Conservation (phyloP, 2,329 filamentous ascomycete genomes). For the Exophiala sp. region DNA sequence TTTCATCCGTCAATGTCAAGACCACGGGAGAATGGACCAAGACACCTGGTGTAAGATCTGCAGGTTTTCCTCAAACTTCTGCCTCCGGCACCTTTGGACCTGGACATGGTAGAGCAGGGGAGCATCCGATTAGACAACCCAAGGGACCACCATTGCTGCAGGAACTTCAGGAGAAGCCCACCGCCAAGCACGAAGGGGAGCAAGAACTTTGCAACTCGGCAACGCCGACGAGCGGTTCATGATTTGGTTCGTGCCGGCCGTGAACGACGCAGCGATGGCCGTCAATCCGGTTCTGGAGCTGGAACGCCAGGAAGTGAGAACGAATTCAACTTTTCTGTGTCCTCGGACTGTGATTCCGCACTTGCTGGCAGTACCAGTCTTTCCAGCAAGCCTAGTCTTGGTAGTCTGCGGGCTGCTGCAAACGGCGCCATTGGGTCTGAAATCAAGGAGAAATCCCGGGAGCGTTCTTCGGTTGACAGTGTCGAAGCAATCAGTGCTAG, state of each 20-base stretch:
- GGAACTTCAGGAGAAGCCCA: conserved; percentile 83
- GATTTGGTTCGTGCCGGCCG: conserved; percentile 86
- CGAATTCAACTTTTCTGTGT: conserved; percentile 60
- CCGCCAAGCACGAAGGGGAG: conserved; percentile 89
- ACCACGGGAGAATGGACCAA: conserved; percentile 48
- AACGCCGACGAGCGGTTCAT: conserved; percentile 83
- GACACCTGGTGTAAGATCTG: conserved; percentile 67
- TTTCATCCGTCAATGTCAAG: conserved; percentile 58
- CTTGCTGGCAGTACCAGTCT: conserved; percentile 70
- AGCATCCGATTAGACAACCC: conserved; percentile 89
- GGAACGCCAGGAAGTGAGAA: conserved; percentile 87
- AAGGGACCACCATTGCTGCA: conserved; percentile 87
- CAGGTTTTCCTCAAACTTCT: conserved; percentile 72
- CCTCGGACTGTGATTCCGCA: conserved; percentile 68
- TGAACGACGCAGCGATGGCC: conserved; percentile 63
- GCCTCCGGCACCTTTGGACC: conserved; percentile 83
- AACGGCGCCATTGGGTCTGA: conserved; percentile 85
- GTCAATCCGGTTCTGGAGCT: conserved; percentile 62
- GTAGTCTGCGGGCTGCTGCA: conserved; percentile 68
- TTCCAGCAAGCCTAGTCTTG: conserved; percentile 66
- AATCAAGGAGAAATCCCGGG: conserved; percentile 66
- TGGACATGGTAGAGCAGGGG: conserved; percentile 84
- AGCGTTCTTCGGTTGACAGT: conserved; percentile 50
- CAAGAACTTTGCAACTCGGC: conserved; percentile 91
- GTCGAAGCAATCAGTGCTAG: conserved; percentile 49